Conservation (phyloP, 176 grass and related monocot species). For the Poa pratensis region DNA sequence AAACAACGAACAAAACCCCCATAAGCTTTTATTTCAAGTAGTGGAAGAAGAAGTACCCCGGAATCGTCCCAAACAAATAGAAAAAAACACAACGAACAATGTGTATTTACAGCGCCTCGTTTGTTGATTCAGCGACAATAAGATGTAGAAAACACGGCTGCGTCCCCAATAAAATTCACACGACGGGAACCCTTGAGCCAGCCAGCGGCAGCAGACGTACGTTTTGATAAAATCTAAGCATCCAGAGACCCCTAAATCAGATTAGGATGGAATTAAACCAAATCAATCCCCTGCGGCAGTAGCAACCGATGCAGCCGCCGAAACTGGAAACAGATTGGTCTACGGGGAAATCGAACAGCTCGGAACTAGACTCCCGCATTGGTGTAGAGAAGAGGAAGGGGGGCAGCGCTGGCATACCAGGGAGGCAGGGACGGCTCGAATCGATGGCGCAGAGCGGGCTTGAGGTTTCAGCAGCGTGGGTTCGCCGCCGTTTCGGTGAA, state of each 20-base stretch:
- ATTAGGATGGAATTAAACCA: background rate
- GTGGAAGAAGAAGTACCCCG: background rate
- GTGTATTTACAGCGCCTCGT: background rate
- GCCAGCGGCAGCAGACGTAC: background rate
- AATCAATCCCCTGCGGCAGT: background rate
- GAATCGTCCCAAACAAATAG: background rate
- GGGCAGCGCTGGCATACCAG: background rate
- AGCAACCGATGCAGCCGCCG: background rate
- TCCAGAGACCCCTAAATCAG: background rate
- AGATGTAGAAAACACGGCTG: background rate
- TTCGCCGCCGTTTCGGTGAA: background rate
- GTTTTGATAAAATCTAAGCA: background rate
- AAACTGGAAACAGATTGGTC: background rate
- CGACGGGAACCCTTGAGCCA: background rate
- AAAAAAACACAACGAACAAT: background rate
- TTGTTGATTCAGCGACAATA: background rate
- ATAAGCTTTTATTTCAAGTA: background rate
- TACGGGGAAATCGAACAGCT: background rate
- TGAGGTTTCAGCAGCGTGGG: background rate
- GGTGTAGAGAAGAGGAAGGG: background rate
- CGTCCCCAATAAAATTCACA: too few relatives aligned
- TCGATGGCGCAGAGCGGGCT: background rate
- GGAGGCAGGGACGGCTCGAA: background rate
- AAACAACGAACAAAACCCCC: background rate
- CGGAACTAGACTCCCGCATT: background rate